Base-by-base conservation (phyloP, 2,329 filamentous ascomycete genomes). In the Stemphylium beticola region DNA sequence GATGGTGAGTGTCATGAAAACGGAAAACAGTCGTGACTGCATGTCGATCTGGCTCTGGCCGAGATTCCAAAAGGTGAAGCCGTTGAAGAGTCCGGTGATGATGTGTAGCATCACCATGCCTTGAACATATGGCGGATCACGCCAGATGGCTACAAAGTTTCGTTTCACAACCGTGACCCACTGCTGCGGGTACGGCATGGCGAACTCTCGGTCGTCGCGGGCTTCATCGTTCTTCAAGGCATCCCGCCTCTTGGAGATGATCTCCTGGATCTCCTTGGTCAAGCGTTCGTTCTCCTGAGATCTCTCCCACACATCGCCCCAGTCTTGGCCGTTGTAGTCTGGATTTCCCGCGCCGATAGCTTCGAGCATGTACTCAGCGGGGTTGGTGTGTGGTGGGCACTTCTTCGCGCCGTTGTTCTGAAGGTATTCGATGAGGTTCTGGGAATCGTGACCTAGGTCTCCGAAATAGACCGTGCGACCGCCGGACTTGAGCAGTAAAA, bases 1-100 rank as follows among this genome's bases (percentile, higher is more conserved):
- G 60, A 95, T 90, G 6, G 87, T 91, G 4, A 93, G 79, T 0
- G 88, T 89, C 82, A 92, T 87, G 74, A 93, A 93, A 50, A 89
- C 81, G 8, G 87, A 87, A 75, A 93, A 93, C 8, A 93, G 81
- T 7, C 88, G 82, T 41, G 86, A 87, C 71, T 77, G 75, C 58
- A 80, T 74, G 39, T 79, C 78, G 31, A 76, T 69, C 46, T 72
- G 71, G 15, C 70, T 73, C 49, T 76, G 66, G 3, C 75, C 75
- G 20, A 81, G 70, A 58, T 77, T 72, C 78, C 78, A 81, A 72
- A 81, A 81, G 0, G 78, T 78, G 58, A 81, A 81, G 20, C 73
- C 75, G 61, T 79, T 80, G 74, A 81, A 80, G n/a, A 81, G 63
- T 7, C 76, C 77, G 3, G 78, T 79, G 29, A 78, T 74, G 44